Conservation (phyloP, 768 basidiomycete species). For the Tylopilus felleus region DNA sequence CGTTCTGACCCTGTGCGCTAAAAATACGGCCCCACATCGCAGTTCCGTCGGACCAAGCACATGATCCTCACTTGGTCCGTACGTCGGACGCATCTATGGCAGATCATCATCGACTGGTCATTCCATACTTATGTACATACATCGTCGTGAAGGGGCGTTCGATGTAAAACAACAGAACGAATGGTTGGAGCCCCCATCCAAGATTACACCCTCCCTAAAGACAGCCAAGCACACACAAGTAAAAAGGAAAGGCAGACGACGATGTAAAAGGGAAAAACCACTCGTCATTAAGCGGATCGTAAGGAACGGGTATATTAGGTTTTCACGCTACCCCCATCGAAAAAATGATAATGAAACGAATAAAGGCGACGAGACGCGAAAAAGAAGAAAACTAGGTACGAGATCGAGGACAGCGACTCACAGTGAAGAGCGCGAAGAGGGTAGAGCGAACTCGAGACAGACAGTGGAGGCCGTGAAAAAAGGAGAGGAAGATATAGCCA, state of each 20-base stretch:
- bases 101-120: constrained; percentile 3
- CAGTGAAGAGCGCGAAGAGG: not conserved
- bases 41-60: not conserved
- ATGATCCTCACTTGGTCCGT: not conserved
- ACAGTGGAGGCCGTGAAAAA: constrained; percentile 1
- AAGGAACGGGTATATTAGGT: constrained; percentile 26
- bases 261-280: not conserved
- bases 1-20: no score
- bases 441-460: not conserved
- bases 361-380: not conserved
- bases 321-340: constrained; percentile 19
- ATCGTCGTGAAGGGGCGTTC: constrained; percentile 9
- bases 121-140: constrained; percentile 19
- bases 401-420: constrained; percentile 11
- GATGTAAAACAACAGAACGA: not conserved
- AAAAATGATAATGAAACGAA: not conserved
- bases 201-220: constrained; percentile 2
- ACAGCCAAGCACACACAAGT: not conserved
- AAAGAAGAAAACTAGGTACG: not conserved
- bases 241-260: constrained; percentile 1
- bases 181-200: not conserved
- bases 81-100: not conserved
- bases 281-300: constrained; percentile 20
- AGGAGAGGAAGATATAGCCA: constrained; percentile 17
- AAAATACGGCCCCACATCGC: not conserved